Evolutionary conservation across 768 basidiomycete species (phyloP).

Genomic region (Cyclocybe cylindracea): DNA sequence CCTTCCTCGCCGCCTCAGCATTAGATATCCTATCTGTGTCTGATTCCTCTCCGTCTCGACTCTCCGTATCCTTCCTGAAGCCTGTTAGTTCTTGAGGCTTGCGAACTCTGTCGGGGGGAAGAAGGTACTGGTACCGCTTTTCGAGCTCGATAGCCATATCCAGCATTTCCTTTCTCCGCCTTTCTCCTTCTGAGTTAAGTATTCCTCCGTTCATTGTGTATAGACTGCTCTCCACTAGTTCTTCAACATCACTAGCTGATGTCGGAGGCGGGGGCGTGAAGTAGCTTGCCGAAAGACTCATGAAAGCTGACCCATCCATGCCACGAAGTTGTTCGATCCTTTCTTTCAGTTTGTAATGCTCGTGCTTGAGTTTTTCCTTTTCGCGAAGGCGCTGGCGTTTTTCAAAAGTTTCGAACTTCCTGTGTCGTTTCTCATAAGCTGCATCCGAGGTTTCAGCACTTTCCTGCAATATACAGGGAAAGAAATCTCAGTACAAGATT

Average conservation of each 20-base stretch:
- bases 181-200: constrained; percentile 64
- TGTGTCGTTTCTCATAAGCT: constrained; percentile 79
- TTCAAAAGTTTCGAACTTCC: constrained; percentile 85
- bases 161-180: constrained; percentile 73
- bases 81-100: constrained; percentile 31
- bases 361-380: constrained; percentile 89
- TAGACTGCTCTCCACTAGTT: constrained; percentile 24
- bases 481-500: constrained; percentile 11
- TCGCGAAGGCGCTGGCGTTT: constrained; percentile 83
- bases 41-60: constrained; percentile 19
- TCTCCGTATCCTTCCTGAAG: constrained; percentile 6
- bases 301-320: constrained; percentile 74
- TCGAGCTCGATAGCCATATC: constrained; percentile 66
- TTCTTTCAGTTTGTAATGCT: constrained; percentile 89
- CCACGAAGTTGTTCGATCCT: constrained; percentile 80
- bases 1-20: constrained; percentile 19
- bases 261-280: constrained; percentile 46
- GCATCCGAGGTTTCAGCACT: constrained; percentile 75
- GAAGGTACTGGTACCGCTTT: constrained; percentile 71
- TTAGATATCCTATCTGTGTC: constrained; percentile 15
- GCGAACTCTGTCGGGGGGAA: constrained; percentile 62
- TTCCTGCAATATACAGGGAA: constrained; percentile 35
- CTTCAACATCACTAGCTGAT: constrained; percentile 25
- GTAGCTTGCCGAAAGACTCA: constrained; percentile 55
- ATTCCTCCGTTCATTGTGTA: constrained; percentile 36